Evolutionary conservation across 169 alveolate species (phyloP).

Genomic region (Theileria luwenshuni): DNA sequence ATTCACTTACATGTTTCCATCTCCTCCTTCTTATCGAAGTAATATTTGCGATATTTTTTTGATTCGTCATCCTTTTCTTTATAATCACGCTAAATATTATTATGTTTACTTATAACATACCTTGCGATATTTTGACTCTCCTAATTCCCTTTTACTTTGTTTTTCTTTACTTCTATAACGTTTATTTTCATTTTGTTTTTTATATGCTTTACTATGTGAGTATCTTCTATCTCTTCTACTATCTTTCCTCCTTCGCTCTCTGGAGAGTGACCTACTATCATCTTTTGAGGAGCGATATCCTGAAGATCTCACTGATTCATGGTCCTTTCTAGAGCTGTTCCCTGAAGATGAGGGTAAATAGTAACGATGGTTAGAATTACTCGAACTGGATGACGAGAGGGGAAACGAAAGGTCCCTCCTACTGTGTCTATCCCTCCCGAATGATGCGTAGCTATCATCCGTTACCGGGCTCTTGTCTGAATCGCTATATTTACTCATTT

Average conservation of each 20-base stretch:
- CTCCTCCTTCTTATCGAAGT: not conserved
- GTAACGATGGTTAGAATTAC: not conserved
- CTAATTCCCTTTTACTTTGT: slow-evolving; percentile 1
- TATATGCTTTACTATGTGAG: not conserved
- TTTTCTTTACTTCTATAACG: slow-evolving; percentile 6
- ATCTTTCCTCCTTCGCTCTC: not conserved
- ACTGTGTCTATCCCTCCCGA: not conserved
- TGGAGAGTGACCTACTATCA: not conserved
- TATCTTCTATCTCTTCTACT: not conserved
- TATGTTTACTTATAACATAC: not conserved
- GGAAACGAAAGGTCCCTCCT: not conserved
- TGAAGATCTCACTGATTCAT: slow-evolving; percentile 1
- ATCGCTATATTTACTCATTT: slow-evolving; percentile 1
- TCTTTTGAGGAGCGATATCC: not conserved
- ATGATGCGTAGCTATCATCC: slow-evolving; percentile 1
- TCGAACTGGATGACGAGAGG: not conserved
- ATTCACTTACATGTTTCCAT: not conserved
- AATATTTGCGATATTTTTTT: not conserved
- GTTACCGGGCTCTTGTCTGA: slow-evolving; percentile 4
- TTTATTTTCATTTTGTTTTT: slow-evolving; percentile 10
- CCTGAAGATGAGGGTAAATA: not conserved
- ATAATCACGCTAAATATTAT: not conserved
- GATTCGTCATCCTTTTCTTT: not conserved
- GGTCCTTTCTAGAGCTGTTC: not conserved
- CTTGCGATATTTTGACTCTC: too few relatives aligned